phyloP scores from a whole-genome alignment of 768 basidiomycete genomes.

The Collybiopsis confluens region DNA sequence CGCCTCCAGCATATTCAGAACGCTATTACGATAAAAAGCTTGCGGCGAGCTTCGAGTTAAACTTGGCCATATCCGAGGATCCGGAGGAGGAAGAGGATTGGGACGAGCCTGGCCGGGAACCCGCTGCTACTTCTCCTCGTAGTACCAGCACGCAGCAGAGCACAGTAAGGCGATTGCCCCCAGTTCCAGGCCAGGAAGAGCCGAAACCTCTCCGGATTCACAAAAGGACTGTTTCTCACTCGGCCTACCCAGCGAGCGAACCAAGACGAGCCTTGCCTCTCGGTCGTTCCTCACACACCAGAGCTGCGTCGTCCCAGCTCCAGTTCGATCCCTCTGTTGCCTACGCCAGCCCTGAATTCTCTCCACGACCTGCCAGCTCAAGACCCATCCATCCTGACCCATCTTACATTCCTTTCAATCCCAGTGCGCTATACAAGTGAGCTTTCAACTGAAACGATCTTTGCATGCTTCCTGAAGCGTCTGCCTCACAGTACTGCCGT shows the following conservation, averaged over 20 bases:
- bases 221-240: conserved; percentile 7
- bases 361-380: neutral
- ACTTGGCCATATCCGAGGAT: neutral
- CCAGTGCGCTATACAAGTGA: conserved; percentile 5
- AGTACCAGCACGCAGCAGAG: neutral
- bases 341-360: neutral
- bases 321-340: conserved; percentile 6
- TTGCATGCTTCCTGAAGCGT: no score
- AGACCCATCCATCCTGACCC: neutral
- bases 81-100: neutral
- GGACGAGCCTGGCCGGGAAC: neutral
- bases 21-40: conserved; percentile 1
- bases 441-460: no score
- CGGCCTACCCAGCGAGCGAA: no score
- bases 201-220: neutral
- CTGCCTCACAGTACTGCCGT: neutral
- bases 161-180: neutral
- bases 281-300: neutral
- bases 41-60: neutral
- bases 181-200: neutral
- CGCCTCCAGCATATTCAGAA: conserved; percentile 6
- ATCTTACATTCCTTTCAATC: neutral
- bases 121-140: no score
- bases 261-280: neutral
- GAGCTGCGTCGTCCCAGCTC: conserved; percentile 1